Conservation (phyloP, 768 basidiomycete species). For the Termitomyces sp. region DNA sequence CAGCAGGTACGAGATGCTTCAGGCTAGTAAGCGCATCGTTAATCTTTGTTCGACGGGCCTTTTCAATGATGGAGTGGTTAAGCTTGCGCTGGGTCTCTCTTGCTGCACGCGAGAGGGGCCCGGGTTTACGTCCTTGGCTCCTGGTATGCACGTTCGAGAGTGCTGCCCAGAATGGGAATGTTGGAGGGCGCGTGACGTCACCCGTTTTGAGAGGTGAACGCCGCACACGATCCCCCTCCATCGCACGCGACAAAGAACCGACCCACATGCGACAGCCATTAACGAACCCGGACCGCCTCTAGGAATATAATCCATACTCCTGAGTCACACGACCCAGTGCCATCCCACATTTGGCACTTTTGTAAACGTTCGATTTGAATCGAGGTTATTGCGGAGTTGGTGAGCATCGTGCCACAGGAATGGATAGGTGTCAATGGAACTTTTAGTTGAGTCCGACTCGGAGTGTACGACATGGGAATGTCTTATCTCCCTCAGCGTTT, state of each 20-base stretch:
- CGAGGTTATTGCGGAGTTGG: not conserved
- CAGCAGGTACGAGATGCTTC: slow-evolving; percentile 70
- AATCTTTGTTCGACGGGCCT: slow-evolving; percentile 91
- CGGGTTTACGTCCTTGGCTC: slow-evolving; percentile 64
- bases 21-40: slow-evolving; percentile 84
- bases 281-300: no score
- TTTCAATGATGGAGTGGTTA: slow-evolving; percentile 95
- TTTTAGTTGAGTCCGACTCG: not conserved
- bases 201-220: not conserved
- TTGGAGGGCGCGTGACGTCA: not conserved
- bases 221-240: not conserved
- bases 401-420: not conserved
- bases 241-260: not conserved
- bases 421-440: not conserved
- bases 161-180: no score
- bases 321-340: not conserved
- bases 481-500: no score
- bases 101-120: slow-evolving; percentile 67
- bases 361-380: not conserved
- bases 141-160: slow-evolving; percentile 25
- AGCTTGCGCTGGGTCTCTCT: slow-evolving; percentile 87
- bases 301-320: no score
- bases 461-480: no score
- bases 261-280: not conserved
- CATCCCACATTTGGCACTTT: not conserved